Base-by-base conservation (phyloP, 306 rosid genomes). In the Psophocarpus tetragonolobus region DNA sequence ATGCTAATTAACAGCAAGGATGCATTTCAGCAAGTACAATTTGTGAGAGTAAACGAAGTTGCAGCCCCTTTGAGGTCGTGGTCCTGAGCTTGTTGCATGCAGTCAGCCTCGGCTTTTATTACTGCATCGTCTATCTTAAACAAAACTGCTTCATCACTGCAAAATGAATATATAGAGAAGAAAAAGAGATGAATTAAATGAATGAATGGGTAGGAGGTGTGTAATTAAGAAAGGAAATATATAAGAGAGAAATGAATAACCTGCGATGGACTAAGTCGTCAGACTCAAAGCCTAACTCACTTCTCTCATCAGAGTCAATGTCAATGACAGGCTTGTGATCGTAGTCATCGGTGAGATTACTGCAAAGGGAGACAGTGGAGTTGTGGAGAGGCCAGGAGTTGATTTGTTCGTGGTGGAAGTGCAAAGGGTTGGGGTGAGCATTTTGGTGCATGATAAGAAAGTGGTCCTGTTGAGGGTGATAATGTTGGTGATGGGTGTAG, bases 41-140 rank as follows among this genome's bases (percentile, higher is more conserved):
- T 83, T 87, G 91, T 85, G 80, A 90, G 91, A 38, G 86, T 81
- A 68, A 92, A 88, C 78, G 87, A 77, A 75, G 87, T 87, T 70
- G 89, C 91, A 51, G 92, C 94, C 51, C 96, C 89, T 85, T 87
- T 87, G 41, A 89, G 79, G 74, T 89, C 92, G 75, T 86, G 90
- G n/a, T 92, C 91, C 68, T 87, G 88, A 70, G 54, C 71, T 47
- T 86, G 83, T 23, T 84, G 86, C 14, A 82, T 83, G 92, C 77
- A 81, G 0, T 71, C 83, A 51, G 53, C 62, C 27, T 88, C 91
- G 65, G 76, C 90, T 78, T 85, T 87, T 44, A 85, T 80, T 11
- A 77, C 48, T 2, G 12, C 75, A 3, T 83, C 80, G 5, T 78
- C 83, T 73, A 78, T 83, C 80, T 86, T 90, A 53, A 86, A 83